Percentiles rank a stretch among this genome's conserved stretches.
phyloP scores from a whole-genome alignment of 2,329 filamentous ascomycete species.

The Drechslerella stenobrocha region DNA sequence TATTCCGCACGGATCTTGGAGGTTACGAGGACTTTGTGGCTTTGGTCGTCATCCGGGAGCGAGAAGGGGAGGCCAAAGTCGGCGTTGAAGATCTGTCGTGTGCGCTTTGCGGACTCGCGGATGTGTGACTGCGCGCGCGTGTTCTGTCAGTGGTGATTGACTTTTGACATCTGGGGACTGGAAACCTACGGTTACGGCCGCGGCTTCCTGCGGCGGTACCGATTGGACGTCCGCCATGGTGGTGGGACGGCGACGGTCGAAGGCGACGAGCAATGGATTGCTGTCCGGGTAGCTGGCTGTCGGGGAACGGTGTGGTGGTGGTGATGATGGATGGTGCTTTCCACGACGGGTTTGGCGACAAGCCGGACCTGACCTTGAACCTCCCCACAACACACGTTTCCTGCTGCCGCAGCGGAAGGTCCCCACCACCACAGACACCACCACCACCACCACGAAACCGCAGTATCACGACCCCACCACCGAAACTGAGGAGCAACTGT shows the following conservation, averaged over 20 bases:
- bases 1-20: constrained; percentile 74
- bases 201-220: constrained; percentile 44
- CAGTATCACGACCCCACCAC: not conserved
- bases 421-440: not conserved
- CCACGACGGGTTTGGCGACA: too few relatives aligned
- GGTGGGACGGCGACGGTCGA: constrained; percentile 20
- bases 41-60: constrained; percentile 53
- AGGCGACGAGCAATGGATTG: constrained; percentile 16
- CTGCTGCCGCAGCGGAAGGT: too few relatives aligned
- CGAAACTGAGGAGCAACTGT: too few relatives aligned
- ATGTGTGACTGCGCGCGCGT: constrained; percentile 50
- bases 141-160: not conserved
- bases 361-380: too few relatives aligned
- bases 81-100: constrained; percentile 61
- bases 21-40: constrained; percentile 58
- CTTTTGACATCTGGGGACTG: not conserved
- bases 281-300: too few relatives aligned
- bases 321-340: too few relatives aligned
- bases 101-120: constrained; percentile 61
- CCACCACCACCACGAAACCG: not conserved
- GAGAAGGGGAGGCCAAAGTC: constrained; percentile 58
- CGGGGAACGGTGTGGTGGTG: too few relatives aligned
- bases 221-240: constrained; percentile 47
- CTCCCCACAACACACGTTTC: not conserved
- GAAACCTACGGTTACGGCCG: constrained; percentile 24